These are phyloP conservation scores for Hansenula sp. DNA, from an alignment of 1,139 yeast genomes.

Conservation along the genomic window DNA sequence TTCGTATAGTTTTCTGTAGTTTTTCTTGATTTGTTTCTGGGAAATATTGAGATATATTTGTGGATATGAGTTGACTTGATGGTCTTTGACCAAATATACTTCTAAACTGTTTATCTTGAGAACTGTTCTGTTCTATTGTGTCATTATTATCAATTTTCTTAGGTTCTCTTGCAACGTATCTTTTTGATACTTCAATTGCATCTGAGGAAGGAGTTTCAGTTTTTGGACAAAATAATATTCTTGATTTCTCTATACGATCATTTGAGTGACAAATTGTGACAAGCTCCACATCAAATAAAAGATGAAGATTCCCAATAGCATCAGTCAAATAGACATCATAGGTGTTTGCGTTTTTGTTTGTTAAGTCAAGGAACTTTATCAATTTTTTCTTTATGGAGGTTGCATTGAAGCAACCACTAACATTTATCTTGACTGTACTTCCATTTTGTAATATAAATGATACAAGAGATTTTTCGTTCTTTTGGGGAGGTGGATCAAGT, in stretches of 20 bases:
- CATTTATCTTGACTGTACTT: constrained; percentile 64
- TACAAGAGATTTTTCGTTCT: constrained; percentile 25
- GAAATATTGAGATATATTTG: constrained; percentile 86
- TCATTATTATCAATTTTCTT: constrained; percentile 5
- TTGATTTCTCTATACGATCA: constrained; percentile 64
- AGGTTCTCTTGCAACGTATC: constrained; percentile 25
- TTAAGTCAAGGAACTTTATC: constrained; percentile 51
- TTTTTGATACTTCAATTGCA: constrained; percentile 63
- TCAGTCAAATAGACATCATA: constrained; percentile 48
- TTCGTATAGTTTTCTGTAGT: constrained; percentile 75
- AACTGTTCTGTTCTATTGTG: background rate
- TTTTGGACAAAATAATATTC: constrained; percentile 66
- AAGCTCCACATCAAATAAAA: constrained; percentile 72
- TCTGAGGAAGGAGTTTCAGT: constrained; percentile 60
- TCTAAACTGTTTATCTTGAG: constrained; percentile 30
- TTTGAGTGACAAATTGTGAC: constrained; percentile 78
- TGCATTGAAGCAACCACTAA: constrained; percentile 79
- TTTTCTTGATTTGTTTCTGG: constrained; percentile 77
- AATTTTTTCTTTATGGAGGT: constrained; percentile 72
- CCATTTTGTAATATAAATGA: constrained; percentile 73
- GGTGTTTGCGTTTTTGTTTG: constrained; percentile 40
- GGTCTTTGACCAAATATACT: constrained; percentile 87
- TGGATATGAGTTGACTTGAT: constrained; percentile 86
- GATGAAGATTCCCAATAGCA: constrained; percentile 39
- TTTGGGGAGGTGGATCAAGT: constrained; percentile 21